phyloP scores from a whole-genome alignment of 495 filamentous ascomycete genomes.

The Penicillium odoratum region DNA sequence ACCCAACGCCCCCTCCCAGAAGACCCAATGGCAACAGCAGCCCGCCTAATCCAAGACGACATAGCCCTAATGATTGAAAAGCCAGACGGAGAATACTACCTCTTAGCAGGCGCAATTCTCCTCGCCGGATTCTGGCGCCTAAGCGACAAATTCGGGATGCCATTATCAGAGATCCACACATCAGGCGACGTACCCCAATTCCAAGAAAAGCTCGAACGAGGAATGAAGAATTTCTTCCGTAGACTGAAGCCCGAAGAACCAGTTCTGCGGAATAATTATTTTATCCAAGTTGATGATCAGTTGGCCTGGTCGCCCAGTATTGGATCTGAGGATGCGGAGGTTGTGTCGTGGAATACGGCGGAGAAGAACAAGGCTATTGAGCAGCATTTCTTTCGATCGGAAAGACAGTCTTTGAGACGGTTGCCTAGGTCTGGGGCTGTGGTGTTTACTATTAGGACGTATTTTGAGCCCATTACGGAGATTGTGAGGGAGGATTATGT shows the following conservation, averaged over 20 bases:
- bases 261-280: conserved; percentile 71
- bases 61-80: conserved; percentile 84
- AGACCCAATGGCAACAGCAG: conserved; percentile 78
- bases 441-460: conserved; percentile 78
- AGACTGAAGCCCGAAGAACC: conserved; percentile 64
- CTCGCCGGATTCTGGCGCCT: conserved; percentile 88
- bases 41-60: conserved; percentile 80
- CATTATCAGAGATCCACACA: conserved; percentile 79
- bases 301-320: conserved; percentile 74
- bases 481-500: conserved; percentile 69
- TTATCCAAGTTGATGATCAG: conserved; percentile 74
- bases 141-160: conserved; percentile 83
- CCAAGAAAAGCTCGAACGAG: conserved; percentile 74
- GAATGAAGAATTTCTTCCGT: conserved; percentile 79
- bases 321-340: conserved; percentile 66
- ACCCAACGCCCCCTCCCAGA: conserved; percentile 64
- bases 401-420: conserved; percentile 74
- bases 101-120: conserved; percentile 76
- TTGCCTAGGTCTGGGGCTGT: conserved; percentile 74
- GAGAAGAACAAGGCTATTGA: conserved; percentile 74
- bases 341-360: conserved; percentile 71
- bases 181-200: conserved; percentile 78
- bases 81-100: conserved; percentile 79
- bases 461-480: conserved; percentile 69
- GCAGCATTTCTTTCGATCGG: conserved; percentile 76